These are phyloP conservation scores for Geosiphon pyriformis DNA, from an alignment of 192 early-diverging fungal species.

Conservation along the genomic window DNA sequence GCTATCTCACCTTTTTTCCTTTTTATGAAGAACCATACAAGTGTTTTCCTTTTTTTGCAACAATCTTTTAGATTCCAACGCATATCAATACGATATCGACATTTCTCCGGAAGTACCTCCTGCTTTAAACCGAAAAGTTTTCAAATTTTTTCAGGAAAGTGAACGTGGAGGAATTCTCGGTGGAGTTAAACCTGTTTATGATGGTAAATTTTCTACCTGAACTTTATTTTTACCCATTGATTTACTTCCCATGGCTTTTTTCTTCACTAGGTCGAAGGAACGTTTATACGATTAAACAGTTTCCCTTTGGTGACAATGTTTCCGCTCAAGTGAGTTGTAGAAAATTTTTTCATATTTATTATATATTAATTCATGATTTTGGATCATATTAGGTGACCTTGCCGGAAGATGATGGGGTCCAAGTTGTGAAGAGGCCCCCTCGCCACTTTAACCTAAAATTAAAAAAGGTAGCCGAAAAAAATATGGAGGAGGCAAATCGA, in stretches of 20 bases:
- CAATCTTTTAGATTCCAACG: constrained; percentile 23
- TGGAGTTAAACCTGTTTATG: constrained; percentile 68
- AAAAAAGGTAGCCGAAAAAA: constrained; percentile 55
- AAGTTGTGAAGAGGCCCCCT: constrained; percentile 28
- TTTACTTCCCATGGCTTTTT: not conserved
- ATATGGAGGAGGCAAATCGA: constrained; percentile 52
- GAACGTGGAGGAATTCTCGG: constrained; percentile 49
- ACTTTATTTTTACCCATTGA: not conserved
- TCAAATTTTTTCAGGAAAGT: constrained; percentile 50
- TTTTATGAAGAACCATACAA: not conserved
- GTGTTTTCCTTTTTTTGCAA: not conserved
- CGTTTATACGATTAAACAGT: constrained; percentile 52
- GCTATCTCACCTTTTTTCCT: not conserved
- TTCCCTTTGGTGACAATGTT: constrained; percentile 45
- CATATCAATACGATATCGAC: constrained; percentile 81
- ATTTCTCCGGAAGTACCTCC: constrained; percentile 72
- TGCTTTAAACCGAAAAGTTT: constrained; percentile 61
- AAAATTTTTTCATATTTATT: not conserved
- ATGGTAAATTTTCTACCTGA: constrained; percentile 61
- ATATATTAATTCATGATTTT: not conserved
- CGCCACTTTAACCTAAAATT: constrained; percentile 58
- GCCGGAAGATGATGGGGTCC: constrained; percentile 23
- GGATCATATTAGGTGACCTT: constrained; percentile 30
- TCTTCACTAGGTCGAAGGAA: constrained; percentile 48
- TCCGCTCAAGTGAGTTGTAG: not conserved